Evolutionary conservation across 805 yeast genomes (phyloP).

Genomic region (Middelhovenomyces tepae): DNA sequence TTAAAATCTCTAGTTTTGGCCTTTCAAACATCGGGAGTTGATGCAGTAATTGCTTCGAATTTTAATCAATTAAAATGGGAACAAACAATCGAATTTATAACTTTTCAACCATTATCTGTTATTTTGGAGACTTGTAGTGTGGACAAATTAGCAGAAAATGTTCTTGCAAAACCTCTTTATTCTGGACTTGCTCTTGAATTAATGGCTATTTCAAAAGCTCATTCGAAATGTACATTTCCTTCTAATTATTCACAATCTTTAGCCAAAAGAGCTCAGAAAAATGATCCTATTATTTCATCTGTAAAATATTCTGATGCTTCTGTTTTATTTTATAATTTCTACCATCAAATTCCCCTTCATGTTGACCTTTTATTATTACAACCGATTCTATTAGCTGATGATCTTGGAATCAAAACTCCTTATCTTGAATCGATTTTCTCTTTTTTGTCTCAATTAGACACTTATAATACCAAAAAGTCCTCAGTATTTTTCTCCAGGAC

Average conservation of each 20-base stretch:
- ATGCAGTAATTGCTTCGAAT: constrained; percentile 11
- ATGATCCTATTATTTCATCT: too few species aligned
- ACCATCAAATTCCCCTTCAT: constrained; percentile 47
- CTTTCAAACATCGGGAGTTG: constrained; percentile 17
- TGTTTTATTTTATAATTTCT: constrained; percentile 57
- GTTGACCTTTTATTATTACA: constrained; percentile 73
- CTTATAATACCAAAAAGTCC: not conserved
- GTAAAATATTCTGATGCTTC: constrained; percentile 36
- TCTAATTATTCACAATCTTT: constrained; percentile 1
- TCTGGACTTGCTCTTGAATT: constrained; percentile 74
- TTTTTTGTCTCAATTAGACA: constrained; percentile 28
- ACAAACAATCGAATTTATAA: constrained; percentile 67
- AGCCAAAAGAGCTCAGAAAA: too few species aligned
- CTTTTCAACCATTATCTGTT: constrained; percentile 68
- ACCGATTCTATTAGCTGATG: constrained; percentile 87
- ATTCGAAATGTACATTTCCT: constrained; percentile 17
- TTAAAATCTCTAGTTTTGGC: constrained; percentile 10
- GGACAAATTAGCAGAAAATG: constrained; percentile 47
- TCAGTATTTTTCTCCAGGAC: not conserved
- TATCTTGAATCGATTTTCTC: constrained; percentile 84
- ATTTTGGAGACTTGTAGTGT: constrained; percentile 67
- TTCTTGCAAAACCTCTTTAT: constrained; percentile 76
- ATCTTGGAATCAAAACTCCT: constrained; percentile 76
- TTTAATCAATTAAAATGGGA: constrained; percentile 57
- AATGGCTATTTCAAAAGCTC: constrained; percentile 49